Conservation (phyloP, 2,329 filamentous ascomycete genomes). For the Verticillium albo-atrum region DNA sequence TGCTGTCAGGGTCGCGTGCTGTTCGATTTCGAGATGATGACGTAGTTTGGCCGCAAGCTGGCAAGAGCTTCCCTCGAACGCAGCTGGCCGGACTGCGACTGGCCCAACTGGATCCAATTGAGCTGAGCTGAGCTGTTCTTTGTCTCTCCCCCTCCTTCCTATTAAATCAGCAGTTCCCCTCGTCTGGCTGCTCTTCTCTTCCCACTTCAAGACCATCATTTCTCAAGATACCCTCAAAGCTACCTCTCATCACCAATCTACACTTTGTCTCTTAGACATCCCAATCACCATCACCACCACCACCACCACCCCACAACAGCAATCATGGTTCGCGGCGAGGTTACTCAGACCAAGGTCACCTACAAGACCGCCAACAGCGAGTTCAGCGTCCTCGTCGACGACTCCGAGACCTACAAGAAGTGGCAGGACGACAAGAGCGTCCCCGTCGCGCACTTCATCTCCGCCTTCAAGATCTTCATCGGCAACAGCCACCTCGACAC, state of each 20-base stretch:
- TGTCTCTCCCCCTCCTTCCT: background rate
- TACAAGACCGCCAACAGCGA: constrained; percentile 67
- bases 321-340: constrained; percentile 69
- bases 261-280: background rate
- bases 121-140: background rate
- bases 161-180: background rate
- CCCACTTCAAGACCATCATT: background rate
- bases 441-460: constrained; percentile 80
- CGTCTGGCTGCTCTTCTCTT: background rate
- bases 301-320: constrained; percentile 21
- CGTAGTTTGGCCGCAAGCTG: constrained; percentile 13
- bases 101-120: constrained; percentile 7
- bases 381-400: constrained; percentile 57
- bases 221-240: background rate
- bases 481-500: constrained; percentile 75
- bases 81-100: constrained; percentile 4
- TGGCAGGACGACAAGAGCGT: constrained; percentile 79
- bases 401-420: constrained; percentile 62
- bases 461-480: constrained; percentile 82
- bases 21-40: constrained; percentile 9
- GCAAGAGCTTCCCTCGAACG: constrained; percentile 5
- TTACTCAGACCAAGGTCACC: constrained; percentile 71
- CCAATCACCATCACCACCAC: constrained; percentile 21
- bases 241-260: background rate
- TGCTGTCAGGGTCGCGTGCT: constrained; percentile 11